Conservation (phyloP, 2,329 filamentous ascomycete species). For the Ophiostoma novo-ulmi region DNA sequence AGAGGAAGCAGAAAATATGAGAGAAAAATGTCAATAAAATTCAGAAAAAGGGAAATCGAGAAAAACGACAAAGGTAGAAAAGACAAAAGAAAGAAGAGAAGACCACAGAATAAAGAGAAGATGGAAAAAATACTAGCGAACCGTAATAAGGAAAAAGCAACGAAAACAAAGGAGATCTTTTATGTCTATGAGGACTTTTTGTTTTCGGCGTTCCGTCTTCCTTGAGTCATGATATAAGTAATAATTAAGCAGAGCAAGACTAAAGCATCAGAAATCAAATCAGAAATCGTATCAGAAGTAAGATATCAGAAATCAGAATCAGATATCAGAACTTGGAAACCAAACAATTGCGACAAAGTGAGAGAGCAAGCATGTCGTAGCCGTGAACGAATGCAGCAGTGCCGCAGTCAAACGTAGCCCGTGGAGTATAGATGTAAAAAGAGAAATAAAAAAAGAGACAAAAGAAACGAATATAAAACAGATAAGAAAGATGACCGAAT, state of each 20-base stretch:
- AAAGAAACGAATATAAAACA: neutral
- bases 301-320: neutral
- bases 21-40: neutral
- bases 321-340: neutral
- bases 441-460: neutral
- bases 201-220: constrained; percentile 5
- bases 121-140: neutral
- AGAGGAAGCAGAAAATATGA: neutral
- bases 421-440: constrained; percentile 9
- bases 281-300: constrained; percentile 1
- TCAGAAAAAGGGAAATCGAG: neutral
- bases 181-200: constrained; percentile 12
- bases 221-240: constrained; percentile 3
- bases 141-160: neutral
- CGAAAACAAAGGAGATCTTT: constrained; percentile 11
- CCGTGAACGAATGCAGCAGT: neutral
- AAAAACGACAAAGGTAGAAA: neutral
- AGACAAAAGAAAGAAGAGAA: constrained; percentile 10
- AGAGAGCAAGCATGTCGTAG: constrained; percentile 3
- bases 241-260: neutral
- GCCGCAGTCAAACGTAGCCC: neutral
- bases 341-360: neutral
- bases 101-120: neutral
- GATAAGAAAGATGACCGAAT: neutral
- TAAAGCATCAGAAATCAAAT: neutral